Evolutionary conservation across 768 basidiomycete genomes (phyloP), one percentile per base, ranked within the genome.

Genomic region (Rossbeevera mucosa): DNA sequence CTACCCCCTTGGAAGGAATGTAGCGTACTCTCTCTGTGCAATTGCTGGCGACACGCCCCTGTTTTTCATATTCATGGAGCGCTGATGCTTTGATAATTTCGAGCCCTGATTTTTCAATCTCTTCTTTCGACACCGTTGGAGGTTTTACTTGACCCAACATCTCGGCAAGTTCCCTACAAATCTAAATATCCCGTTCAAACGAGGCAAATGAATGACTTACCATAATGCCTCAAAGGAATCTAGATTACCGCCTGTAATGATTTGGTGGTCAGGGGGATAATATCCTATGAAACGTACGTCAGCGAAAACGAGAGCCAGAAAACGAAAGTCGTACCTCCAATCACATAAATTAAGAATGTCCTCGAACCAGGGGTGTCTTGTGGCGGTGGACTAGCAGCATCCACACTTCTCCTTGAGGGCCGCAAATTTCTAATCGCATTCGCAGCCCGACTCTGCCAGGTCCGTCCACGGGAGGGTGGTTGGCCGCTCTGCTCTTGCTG

Each of bases 331-430:
- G 46, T 55, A 82, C 87, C 88, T 47, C 89, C 88, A 64, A 91
- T 89, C 54, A 94, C 91, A 71, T 91, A 94, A 51, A 94, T 92
- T 68, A 93, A 74, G 71, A 93, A 93, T 16, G 90, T 93, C 57
- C 90, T 58, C 30, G 55, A 59, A 46, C 63, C 57, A 24, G 55
- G 55, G 2, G 66, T 50, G 31, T 64, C 62, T 43, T 48, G 60
- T 8, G 62, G 53, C 40, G 54, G 63, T n/a, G 65, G 62, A 31
- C 54, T 52, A 24, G 55, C 50, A 29, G 62, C 44, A 11, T 61
- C 59, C 31, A 57, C 51, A 13, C 56, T 59, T 53, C 63, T 62
- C 47, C 64, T 55, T 8, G 73, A 73, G 43, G 76, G 71, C 24
- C 80, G 68, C 57, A 85, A 62, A 60, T 77, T 82, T 44, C 84